Percentiles rank a stretch among this genome's conserved stretches.
phyloP scores from a whole-genome alignment of 441 rosid genomes.

The Omphalea diandra region DNA sequence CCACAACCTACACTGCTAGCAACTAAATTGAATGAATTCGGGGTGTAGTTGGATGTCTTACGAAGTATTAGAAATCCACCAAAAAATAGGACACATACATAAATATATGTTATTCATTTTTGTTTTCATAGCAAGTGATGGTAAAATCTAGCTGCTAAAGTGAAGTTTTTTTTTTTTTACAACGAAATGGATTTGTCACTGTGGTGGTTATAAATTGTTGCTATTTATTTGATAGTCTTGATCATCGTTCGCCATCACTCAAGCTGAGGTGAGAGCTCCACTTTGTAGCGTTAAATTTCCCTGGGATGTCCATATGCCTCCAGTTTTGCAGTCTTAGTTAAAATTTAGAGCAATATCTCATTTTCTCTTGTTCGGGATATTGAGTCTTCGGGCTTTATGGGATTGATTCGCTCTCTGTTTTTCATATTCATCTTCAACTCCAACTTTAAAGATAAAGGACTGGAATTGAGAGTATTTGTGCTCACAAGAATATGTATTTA shows the following conservation, averaged over 20 bases:
- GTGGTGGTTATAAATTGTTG: too few species aligned
- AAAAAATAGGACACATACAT: neutral
- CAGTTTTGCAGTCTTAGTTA: conserved; percentile 20
- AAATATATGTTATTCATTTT: conserved; percentile 24
- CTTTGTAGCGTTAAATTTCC: conserved; percentile 8
- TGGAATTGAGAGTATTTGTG: conserved; percentile 2
- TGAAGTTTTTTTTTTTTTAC: conserved; percentile 1
- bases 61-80: neutral
- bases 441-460: conserved; percentile 5
- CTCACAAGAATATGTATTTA: neutral
- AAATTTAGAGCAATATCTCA: neutral
- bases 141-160: conserved; percentile 7
- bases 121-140: conserved; percentile 18
- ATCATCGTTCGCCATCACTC: conserved; percentile 8
- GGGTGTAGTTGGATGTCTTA: conserved; percentile 25
- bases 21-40: conserved; percentile 12
- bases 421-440: conserved; percentile 16
- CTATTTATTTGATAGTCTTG: too few species aligned
- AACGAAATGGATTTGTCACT: conserved; percentile 12
- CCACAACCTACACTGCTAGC: conserved; percentile 10
- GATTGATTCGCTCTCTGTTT: conserved; percentile 3
- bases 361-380: neutral
- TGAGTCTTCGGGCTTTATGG: neutral
- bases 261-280: conserved; percentile 1
- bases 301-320: conserved; percentile 18